A percentile compares a stretch with the other conserved stretches of the same genome.
phyloP scores from a whole-genome alignment of 2,329 filamentous ascomycete genomes.

The Penicillium corylophilum region DNA sequence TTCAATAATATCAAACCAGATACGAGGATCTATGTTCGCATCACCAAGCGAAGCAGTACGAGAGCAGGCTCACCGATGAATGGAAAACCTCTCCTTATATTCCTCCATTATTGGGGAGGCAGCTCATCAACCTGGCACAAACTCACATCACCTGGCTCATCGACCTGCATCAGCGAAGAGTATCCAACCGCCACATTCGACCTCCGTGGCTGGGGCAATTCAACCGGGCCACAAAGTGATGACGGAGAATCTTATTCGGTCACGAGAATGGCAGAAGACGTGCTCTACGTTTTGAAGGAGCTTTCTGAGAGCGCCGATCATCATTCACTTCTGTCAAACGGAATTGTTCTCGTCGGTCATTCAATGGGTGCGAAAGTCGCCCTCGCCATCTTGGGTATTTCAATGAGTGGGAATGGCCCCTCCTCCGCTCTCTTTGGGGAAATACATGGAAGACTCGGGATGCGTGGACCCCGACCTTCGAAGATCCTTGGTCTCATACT shows the following conservation, averaged over 20 bases:
- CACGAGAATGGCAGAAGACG: constrained; percentile 19
- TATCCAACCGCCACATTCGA: constrained; percentile 32
- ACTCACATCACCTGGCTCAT: constrained; percentile 20
- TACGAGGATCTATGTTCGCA: constrained; percentile 11
- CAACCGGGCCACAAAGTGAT: constrained; percentile 26
- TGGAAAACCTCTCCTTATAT: constrained; percentile 28
- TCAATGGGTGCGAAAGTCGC: constrained; percentile 45
- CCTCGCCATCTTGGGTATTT: too few species aligned
- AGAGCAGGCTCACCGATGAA: too few species aligned
- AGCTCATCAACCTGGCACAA: constrained; percentile 35
- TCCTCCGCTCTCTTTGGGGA: constrained; percentile 10
- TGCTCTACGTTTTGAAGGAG: constrained; percentile 8
- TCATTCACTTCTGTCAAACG: constrained; percentile 18
- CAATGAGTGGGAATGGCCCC: constrained; percentile 43
- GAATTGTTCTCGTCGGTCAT: constrained; percentile 37
- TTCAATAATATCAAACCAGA: background rate
- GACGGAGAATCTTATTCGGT: constrained; percentile 27
- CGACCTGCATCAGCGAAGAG: constrained; percentile 9
- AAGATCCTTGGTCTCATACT: constrained; percentile 32
- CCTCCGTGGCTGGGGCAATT: constrained; percentile 41
- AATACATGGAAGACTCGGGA: background rate
- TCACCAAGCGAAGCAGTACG: background rate
- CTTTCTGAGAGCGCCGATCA: constrained; percentile 17
- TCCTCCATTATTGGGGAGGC: constrained; percentile 44
- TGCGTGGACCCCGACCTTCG: too few species aligned